Conservation (phyloP, 108 stramenopile species). For the Fragilariopsis cylindrus region DNA sequence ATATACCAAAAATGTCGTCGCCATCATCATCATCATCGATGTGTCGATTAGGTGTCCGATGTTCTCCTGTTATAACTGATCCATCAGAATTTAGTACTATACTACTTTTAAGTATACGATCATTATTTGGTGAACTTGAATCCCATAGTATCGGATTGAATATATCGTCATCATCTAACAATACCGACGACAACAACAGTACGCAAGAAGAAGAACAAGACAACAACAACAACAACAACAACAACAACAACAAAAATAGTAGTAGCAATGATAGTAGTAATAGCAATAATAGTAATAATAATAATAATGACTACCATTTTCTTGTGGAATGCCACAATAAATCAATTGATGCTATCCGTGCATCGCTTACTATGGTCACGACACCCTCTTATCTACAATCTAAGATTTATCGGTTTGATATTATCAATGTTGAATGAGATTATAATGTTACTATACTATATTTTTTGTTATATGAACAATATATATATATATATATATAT, state of each 20-base stretch:
- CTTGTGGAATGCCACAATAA: constrained; percentile 26
- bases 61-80: constrained; percentile 29
- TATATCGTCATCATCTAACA: not conserved
- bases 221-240: not conserved
- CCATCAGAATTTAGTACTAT: constrained; percentile 43
- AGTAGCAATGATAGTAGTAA: not conserved
- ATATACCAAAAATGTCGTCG: too few species aligned
- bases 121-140: constrained; percentile 41
- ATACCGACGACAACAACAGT: not conserved
- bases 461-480: not conserved
- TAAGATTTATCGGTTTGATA: constrained; percentile 41
- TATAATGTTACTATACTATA: not conserved
- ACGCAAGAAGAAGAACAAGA: not conserved
- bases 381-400: constrained; percentile 40
- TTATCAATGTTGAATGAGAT: constrained; percentile 17
- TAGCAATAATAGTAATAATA: too few species aligned
- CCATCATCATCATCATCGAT: not conserved
- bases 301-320: constrained; percentile 9
- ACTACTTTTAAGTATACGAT: constrained; percentile 36
- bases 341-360: constrained; percentile 29
- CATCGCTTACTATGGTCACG: constrained; percentile 41
- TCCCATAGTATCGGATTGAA: constrained; percentile 25
- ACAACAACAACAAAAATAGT: too few species aligned
- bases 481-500: not conserved
- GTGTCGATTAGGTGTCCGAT: constrained; percentile 7